Base-by-base conservation (phyloP, 2,329 filamentous ascomycete genomes). In the Hymenotorrendiella dingleyae region DNA sequence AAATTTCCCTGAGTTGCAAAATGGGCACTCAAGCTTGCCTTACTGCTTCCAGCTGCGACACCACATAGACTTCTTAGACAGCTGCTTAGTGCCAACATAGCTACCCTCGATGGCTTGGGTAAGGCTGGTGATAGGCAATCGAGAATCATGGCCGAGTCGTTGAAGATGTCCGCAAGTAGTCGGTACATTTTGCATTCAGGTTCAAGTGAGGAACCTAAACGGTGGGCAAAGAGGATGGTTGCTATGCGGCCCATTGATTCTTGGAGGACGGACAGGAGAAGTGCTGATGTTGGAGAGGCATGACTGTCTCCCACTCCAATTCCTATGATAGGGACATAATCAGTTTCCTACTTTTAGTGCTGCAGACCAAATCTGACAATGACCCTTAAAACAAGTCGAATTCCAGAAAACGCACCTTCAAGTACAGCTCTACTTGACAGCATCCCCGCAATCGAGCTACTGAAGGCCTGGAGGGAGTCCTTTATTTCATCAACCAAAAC, bases 11-110 rank as follows among this genome's bases (percentile, higher is more conserved):
- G 80, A 53, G 73, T 79, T 7, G 91, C 89, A 69, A 98, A 97
- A 65, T 98, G 93, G 9, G 87, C 85, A 60, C 86, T 93, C 54
- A 98, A 67, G 48, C 85, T 90, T 2, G 91, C 91, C 64, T 97
- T 97, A 50, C 86, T 85, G 42, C 87, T 89, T 10, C 86, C 88
- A 1, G 88, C 91, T 0, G 91, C 86, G 4, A 97, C 89, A 20
- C 91, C 93, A 59, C 93, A 97, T 0, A 96, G 67, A 0, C 79
- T 74, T 29, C 81, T 66, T 42, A 85, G 64, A 7, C 82, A 69
- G 47, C 80, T 82, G 19, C 74, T 75, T 19, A 73, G 63, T 53
- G 78, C 78, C 38, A 85, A 66, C 2, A 84, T 56, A 4, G 67
- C 53, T 1, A 85, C 75, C 6, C 81, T 67, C 2, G 69, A 58